Evolutionary conservation across 140 eudicot species (phyloP), one percentile per base, ranked within the genome.

Genomic region (Senecio squalidus): DNA sequence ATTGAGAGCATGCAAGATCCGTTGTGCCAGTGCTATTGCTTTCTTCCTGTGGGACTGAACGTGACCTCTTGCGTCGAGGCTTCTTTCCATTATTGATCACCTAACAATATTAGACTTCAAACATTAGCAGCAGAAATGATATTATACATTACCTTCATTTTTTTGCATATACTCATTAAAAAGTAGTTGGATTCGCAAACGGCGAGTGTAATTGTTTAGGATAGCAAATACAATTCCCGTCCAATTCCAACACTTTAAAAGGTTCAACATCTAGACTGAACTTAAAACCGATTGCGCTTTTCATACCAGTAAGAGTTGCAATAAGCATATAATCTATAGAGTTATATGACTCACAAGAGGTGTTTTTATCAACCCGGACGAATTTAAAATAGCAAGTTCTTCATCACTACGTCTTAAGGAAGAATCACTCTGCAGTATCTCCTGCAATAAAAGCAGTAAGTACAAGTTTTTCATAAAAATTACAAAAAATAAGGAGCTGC

Each of bases 1-100:
- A 89, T 66, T 89, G 97, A 62, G 74, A 80, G 62, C 97, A 89
- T 38, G 89, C 65, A 64, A 43, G 81, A 57, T 82, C 79, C 13
- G 44, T 41, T 34, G 9, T 70, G n/a, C n/a, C n/a, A n/a, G n/a
- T n/a, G n/a, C n/a, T n/a, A 30, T 21, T 64, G 25, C 22, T 69
- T 44, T 78, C 94, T 54, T 77, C 81, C 25, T 41, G 75, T 24
- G 83, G 33, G 51, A 66, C 55, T 59, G 79, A 51, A 49, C 75
- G 84, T 14, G 63, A 60, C 79, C 97, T 82, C 73, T 89, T 89
- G 51, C 78, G 64, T 16, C 66, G 56, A 56, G 56, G 4, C 46
- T 41, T 78, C 68, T 64, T 82, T 40, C 81, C 76, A 9, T 64
- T 66, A 52, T 70, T 55, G 53, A 89, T 74, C 38, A 89, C 97